Evolutionary conservation across 2,329 filamentous ascomycete genomes (phyloP), one percentile per base, ranked within the genome.

Genomic region (Pseudogymnoascus verrucosus): DNA sequence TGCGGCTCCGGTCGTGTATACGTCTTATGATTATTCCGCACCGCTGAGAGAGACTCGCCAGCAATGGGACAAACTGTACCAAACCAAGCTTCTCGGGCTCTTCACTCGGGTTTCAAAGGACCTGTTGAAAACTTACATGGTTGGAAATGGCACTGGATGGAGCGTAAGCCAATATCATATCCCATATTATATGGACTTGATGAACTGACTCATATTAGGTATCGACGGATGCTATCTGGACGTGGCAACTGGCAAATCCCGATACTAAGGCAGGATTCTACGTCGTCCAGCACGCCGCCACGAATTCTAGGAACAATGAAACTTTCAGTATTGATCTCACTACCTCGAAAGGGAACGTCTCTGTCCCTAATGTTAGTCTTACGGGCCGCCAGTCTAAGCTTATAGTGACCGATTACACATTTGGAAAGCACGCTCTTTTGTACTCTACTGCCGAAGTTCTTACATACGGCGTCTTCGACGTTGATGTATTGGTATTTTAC

Each of bases 371-470:
- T 39, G 75, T 83, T n/a, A 76, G 78, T 57, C 73, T 84, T 2
- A 75, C 78, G 59, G 81, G 81, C 10, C 76, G 80, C 16, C 80
- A 84, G 69, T 81, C 79, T 68, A 82, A 82, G 66, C 82, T 83
- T 65, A 72, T 84, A 3, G 78, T 83, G 19, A 82, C 80, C 0
- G 80, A 84, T 67, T 84, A 83, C 62, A 69, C 70, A 0, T 73
- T 83, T 63, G 80, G 82, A 3, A 73, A 74, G 1, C 74, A 78
- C 28, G 78, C 73, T 2, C 70, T 84, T 2, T 72, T 83, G 0
- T 84, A 82, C 69, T 79, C 79, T 2, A 80, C 81, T 0, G 77
- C 79, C 0, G 81, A 84, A 62, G 71, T 84, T 5, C 70, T 82
- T 16, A 79, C 78, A 0, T 79, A 78, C 65, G 78, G 75, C 1